Base-by-base conservation (phyloP, 208 protist species). In the Trypanosoma cruzi region DNA sequence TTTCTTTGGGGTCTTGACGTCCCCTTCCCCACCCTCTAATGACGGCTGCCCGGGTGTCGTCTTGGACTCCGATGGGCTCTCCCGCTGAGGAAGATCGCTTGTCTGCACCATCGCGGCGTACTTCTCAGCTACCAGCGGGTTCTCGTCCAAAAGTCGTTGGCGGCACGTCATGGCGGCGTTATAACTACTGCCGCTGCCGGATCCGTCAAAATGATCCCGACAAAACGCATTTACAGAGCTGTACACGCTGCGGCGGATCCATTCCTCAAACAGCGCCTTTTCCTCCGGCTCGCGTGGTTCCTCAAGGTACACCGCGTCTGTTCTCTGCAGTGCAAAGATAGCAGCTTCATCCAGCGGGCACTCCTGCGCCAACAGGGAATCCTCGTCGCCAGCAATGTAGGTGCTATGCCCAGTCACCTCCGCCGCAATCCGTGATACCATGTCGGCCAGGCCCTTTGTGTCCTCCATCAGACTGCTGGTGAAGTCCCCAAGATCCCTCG, bases 61-160 rank as follows among this genome's bases (percentile, higher is more conserved):
- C 4, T 57, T 49, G 22, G 54, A 8, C 14, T n/a, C 54, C 37
- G 54, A 8, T 3, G 8, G 4, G 4, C 22, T 16, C 16, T 50
- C 49, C 36, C 46, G 16, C 22, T 1, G 14, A n/a, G 49, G 16
- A 24, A 18, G 26, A 0, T 60, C 50, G 11, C 36, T 40, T 34
- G 16, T 50, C 20, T 44, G 40, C 48, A 94, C 89, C 32, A 92
- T 75, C n/a, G 55, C 56, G 42, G 79, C 50, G 68, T 89, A 90
- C 54, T 85, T 83, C 50, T 80, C 69, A 52, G 74, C 52, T 67
- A 94, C 82, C 29, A 71, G 58, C 34, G 85, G 73, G 55, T 79
- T 94, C 60, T 78, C 80, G 70, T 90, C 81, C 46, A 94, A 73
- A 54, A 94, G 73, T 8, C 82, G 81, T 66, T 92, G 82, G 0